Conservation (phyloP, 192 early-diverging fungal genomes). For the Backusella psychrophila region DNA sequence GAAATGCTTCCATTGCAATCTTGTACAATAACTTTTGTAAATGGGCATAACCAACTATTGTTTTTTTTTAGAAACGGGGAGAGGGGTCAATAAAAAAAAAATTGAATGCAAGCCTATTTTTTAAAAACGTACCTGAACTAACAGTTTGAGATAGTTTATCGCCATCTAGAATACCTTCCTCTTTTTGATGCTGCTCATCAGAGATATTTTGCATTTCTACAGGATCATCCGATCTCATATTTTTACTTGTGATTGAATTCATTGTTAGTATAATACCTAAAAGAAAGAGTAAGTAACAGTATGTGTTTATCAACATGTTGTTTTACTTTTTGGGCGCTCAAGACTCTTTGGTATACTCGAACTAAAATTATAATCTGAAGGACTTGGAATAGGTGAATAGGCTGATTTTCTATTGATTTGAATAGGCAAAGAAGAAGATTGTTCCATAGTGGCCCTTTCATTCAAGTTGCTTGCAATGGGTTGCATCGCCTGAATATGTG, state of each 20-base stretch:
- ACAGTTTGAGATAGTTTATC: not conserved
- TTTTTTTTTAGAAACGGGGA: not conserved
- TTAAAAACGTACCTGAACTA: not conserved
- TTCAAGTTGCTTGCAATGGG: not conserved
- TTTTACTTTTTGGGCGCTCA: slow-evolving; percentile 14
- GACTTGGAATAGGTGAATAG: slow-evolving; percentile 16
- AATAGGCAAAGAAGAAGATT: slow-evolving; percentile 7
- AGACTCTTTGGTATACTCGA: slow-evolving; percentile 14
- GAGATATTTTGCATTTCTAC: not conserved
- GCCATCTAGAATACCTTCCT: not conserved
- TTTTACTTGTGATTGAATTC: slow-evolving; percentile 4
- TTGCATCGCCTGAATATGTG: slow-evolving; percentile 18
- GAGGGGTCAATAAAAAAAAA: not conserved
- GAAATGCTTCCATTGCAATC: slow-evolving; percentile 54
- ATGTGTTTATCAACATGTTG: not conserved
- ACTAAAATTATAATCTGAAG: slow-evolving; percentile 13
- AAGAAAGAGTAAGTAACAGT: not conserved
- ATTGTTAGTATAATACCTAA: slow-evolving; percentile 15
- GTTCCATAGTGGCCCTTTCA: not conserved
- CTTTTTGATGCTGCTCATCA: not conserved
- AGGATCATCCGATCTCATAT: not conserved
- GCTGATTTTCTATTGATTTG: not conserved
- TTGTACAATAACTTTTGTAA: slow-evolving; percentile 46
- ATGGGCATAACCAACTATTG: slow-evolving; percentile 25
- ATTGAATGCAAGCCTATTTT: not conserved